Percentiles rank a stretch among this genome's conserved stretches.
These are phyloP conservation scores for Aureobasidium pullulans DNA, from an alignment of 2,329 filamentous ascomycete genomes.

Conservation along the genomic window DNA sequence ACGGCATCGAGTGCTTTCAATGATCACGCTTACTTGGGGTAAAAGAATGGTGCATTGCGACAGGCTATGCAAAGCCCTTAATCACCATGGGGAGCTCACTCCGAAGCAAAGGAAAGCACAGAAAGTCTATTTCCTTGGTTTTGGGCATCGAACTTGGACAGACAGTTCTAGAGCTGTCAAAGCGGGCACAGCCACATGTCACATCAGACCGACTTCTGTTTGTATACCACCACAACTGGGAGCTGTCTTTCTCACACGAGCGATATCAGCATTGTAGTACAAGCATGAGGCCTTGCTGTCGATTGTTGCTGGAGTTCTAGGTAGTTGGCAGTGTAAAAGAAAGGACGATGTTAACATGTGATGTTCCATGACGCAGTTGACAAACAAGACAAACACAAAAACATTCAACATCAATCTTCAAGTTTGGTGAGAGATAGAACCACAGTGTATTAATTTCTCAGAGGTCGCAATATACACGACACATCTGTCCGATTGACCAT, in stretches of 20 bases:
- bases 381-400: conserved; percentile 12
- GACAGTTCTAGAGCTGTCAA: not conserved
- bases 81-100: no score
- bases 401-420: not conserved
- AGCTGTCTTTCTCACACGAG: no score
- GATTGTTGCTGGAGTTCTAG: not conserved
- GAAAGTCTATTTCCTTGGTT: not conserved
- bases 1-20: no score
- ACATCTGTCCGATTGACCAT: no score
- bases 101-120: not conserved
- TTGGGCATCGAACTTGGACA: not conserved
- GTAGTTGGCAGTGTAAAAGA: not conserved
- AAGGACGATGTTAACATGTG: not conserved
- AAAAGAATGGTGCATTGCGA: no score
- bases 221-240: not conserved
- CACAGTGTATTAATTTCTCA: not conserved
- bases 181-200: not conserved
- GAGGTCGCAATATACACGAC: not conserved
- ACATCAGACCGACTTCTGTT: not conserved
- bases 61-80: no score
- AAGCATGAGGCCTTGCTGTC: no score
- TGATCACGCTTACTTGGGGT: no score
- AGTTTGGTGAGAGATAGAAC: not conserved
- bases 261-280: no score
- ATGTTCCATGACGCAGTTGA: not conserved